Evolutionary conservation across 2,329 filamentous ascomycete species (phyloP), one percentile per base, ranked within the genome.

Genomic region (Trichoderma lentiforme): DNA sequence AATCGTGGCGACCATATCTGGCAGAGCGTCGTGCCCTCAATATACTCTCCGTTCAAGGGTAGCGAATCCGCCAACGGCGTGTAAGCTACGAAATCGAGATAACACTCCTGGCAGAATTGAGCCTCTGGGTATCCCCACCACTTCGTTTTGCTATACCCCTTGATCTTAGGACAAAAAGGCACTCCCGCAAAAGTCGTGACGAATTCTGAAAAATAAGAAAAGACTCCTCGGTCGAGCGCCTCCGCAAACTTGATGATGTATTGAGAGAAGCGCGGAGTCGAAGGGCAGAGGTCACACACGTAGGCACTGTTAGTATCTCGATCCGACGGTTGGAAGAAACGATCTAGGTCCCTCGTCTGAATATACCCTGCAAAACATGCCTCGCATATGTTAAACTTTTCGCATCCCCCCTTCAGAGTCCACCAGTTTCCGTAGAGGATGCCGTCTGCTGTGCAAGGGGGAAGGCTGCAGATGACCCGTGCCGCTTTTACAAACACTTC

Each of bases 1-100:
- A 83, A 82, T 6, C 82, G 77, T 0, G 79, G 79, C 5, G 81
- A 81, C 78, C 81, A 83, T 6, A 82, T 74, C 30, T 80, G 79
- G 60, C 82, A 83, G 61, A 81, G 79, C 3, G 77, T 73, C 1
- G 73, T 56, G 0, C 74, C 73, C 14, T 77, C 73, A 7, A 80
- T 75, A 4, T 74, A 72, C 0, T 72, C 72, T 1, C 67, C 76
- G 7, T 79, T 77, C 28, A 81, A 71, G 0, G 78, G 76, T 14
- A 81, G 69, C 0, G 72, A 67, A 1, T 61, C 58, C 1, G 76
- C 78, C 0, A 82, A 73, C 0, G 73, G 26, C 3, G 80, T 81
- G 14, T 78, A 74, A 6, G 71, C 67, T 6, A 81, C 76, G n/a
- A 82, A 79, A 6, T 71, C 73, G 15, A 79, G 39, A 56, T 79